Percentiles rank a stretch among this genome's conserved stretches.
These are phyloP conservation scores for Kwoniella bestiolae DNA, from an alignment of 768 basidiomycete species.

Conservation along the genomic window DNA sequence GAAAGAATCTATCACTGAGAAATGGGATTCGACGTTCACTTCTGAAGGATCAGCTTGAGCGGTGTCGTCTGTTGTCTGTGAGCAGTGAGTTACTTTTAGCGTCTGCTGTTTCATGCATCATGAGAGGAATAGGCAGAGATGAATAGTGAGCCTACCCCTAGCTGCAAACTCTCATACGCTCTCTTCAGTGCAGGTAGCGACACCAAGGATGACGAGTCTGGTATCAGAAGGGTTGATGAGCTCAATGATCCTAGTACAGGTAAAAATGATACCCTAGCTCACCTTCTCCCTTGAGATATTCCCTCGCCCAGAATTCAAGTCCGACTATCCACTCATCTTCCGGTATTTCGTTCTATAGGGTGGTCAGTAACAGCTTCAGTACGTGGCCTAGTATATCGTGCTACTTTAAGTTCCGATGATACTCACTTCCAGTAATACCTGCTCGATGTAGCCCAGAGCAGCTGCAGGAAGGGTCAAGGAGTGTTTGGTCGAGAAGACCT, in stretches of 20 bases:
- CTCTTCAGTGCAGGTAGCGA: slow-evolving; percentile 49
- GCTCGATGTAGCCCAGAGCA: slow-evolving; percentile 52
- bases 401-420: too few relatives aligned
- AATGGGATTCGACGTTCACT: slow-evolving; percentile 59
- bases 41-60: slow-evolving; percentile 50
- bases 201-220: slow-evolving; percentile 55
- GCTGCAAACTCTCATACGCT: slow-evolving; percentile 55
- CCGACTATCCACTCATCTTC: slow-evolving; percentile 52
- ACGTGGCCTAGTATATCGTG: too few relatives aligned
- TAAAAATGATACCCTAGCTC: slow-evolving; percentile 5
- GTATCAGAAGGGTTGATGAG: not conserved
- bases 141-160: slow-evolving; percentile 32
- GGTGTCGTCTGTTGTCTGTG: slow-evolving; percentile 43
- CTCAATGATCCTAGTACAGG: not conserved
- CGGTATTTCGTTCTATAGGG: slow-evolving; percentile 48
- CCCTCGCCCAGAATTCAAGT: slow-evolving; percentile 55
- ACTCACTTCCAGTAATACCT: slow-evolving; percentile 50
- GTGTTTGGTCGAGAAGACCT: slow-evolving; percentile 57
- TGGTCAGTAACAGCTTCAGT: not conserved
- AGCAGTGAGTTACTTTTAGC: slow-evolving; percentile 12
- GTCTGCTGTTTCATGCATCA: too few relatives aligned
- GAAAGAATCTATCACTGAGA: slow-evolving; percentile 84
- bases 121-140: not conserved
- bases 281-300: slow-evolving; percentile 57
- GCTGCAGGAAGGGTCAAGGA: slow-evolving; percentile 54